Evolutionary conservation across 2,329 filamentous ascomycete species (phyloP).

Genomic region (Colletotrichum sp.): DNA sequence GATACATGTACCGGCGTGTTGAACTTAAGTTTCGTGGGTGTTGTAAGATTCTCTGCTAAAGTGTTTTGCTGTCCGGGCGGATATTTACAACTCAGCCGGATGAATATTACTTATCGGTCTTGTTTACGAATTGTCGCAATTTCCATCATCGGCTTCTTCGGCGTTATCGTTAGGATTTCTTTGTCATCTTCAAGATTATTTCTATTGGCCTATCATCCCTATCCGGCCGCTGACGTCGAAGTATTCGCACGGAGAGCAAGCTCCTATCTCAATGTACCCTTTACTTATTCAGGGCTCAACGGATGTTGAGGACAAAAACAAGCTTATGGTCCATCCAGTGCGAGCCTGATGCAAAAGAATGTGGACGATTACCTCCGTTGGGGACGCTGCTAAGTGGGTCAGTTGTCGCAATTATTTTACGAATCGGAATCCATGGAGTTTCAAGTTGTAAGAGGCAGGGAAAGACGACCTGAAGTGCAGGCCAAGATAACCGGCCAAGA

Average conservation of each 20-base stretch:
- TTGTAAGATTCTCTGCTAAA: background rate
- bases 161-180: no score
- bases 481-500: background rate
- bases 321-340: background rate
- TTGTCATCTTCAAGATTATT: no score
- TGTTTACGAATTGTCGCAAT: no score
- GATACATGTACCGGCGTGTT: background rate
- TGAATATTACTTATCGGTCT: no score
- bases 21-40: accelerated
- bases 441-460: background rate
- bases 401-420: background rate
- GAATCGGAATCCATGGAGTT: background rate
- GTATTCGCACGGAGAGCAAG: background rate
- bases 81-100: no score
- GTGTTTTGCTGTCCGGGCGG: no score
- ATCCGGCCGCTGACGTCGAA: background rate
- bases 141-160: accelerated
- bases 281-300: accelerated
- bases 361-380: background rate
- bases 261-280: background rate
- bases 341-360: background rate
- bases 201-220: no score
- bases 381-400: background rate
- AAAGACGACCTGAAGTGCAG: background rate
- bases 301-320: background rate